Percentiles rank a stretch among this genome's conserved stretches.
Evolutionary conservation across 2,329 filamentous ascomycete species (phyloP).

Genomic region (Cephalotrichum gorgonifer): DNA sequence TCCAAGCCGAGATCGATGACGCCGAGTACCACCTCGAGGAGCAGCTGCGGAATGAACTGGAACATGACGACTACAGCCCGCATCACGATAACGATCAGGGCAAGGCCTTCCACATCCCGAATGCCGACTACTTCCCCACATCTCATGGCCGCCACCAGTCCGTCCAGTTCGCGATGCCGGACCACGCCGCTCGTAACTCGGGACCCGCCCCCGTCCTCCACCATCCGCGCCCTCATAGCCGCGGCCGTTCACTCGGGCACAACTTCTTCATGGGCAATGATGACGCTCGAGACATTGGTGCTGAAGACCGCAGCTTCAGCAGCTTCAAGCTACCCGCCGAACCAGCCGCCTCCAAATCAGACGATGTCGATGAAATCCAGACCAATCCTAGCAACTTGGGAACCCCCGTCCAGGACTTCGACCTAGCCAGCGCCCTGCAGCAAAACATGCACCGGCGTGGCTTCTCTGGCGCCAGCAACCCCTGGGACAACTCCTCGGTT

Average conservation of each 20-base stretch:
- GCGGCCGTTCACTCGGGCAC: conserved; percentile 61
- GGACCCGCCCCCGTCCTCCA: conserved; percentile 50
- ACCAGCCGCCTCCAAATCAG: conserved; percentile 25
- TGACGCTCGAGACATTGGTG: conserved; percentile 26
- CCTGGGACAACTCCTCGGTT: conserved; percentile 46
- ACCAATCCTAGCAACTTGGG: conserved; percentile 65
- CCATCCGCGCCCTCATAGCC: conserved; percentile 64
- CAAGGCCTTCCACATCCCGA: neutral
- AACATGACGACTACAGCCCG: conserved; percentile 68
- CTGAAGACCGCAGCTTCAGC: conserved; percentile 24
- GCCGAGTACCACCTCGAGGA: conserved; percentile 79
- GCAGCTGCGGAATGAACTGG: conserved; percentile 66
- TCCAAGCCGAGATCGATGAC: conserved; percentile 78
- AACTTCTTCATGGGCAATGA: conserved; percentile 51
- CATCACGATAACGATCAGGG: conserved; percentile 33
- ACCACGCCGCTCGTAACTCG: conserved; percentile 42
- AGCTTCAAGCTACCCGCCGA: conserved; percentile 30
- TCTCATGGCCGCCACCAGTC: conserved; percentile 33
- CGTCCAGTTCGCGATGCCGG: conserved; percentile 35
- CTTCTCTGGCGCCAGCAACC: conserved; percentile 49
- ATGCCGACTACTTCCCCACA: conserved; percentile 14
- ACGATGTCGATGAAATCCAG: conserved; percentile 56
- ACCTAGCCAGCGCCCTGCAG: conserved; percentile 19
- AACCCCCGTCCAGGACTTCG: conserved; percentile 47
- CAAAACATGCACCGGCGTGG: conserved; percentile 38